A percentile compares a stretch with the other conserved stretches of the same genome.
These are phyloP conservation scores for Boletus smithii DNA, from an alignment of 1,284 basidiomycete species.

Conservation along the genomic window DNA sequence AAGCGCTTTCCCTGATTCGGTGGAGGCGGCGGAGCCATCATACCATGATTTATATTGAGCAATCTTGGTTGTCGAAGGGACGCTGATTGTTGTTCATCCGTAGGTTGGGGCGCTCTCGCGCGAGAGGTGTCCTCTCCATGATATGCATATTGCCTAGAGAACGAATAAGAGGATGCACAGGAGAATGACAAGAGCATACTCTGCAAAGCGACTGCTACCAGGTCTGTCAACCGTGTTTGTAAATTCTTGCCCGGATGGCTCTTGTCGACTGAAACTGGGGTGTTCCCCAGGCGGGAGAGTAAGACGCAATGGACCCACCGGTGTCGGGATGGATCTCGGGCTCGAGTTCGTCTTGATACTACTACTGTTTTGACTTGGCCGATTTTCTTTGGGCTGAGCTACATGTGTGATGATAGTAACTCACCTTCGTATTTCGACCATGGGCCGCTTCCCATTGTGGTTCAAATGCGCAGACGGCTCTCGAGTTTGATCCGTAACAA, in stretches of 20 bases:
- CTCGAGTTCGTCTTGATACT: conserved; percentile 50
- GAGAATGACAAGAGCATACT: conserved; percentile 37
- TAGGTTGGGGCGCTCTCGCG: conserved; percentile 33
- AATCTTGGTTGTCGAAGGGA: conserved; percentile 24
- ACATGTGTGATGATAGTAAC: conserved; percentile 17
- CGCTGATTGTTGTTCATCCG: conserved; percentile 37
- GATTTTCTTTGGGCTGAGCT: conserved; percentile 14
- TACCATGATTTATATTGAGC: conserved; percentile 14
- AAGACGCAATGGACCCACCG: conserved; percentile 53
- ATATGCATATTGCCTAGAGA: conserved; percentile 59
- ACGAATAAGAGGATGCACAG: conserved; percentile 15
- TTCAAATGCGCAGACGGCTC: conserved; percentile 43
- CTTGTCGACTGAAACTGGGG: conserved; percentile 41
- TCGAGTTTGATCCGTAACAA: conserved; percentile 21
- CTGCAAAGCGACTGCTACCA: conserved; percentile 45
- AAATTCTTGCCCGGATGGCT: conserved; percentile 22
- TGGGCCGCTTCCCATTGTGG: conserved; percentile 62
- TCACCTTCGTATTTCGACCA: conserved; percentile 48
- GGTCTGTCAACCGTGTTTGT: conserved; percentile 35
- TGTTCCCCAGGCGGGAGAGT: conserved; percentile 56
- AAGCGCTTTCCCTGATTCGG: conserved; percentile 27
- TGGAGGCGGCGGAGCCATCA: conserved; percentile 28
- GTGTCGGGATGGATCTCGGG: conserved; percentile 49
- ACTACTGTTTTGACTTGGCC: conserved; percentile 19
- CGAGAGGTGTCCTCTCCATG: conserved; percentile 42